Base-by-base conservation (phyloP, 2,329 filamentous ascomycete genomes). In the Leptoxyphium fumago region DNA sequence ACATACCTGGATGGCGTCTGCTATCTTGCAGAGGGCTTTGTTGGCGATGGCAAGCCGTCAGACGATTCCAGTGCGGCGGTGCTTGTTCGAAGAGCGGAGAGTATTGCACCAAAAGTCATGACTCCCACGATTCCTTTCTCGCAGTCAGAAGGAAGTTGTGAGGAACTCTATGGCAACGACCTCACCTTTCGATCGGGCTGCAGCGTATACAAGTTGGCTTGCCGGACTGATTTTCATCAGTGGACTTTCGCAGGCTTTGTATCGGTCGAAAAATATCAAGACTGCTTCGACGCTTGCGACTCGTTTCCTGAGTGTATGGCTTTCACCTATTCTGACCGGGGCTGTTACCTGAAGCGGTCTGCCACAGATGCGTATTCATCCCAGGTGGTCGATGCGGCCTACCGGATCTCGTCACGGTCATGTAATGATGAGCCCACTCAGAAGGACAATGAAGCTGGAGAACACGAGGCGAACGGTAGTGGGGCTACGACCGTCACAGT, bases 1-100 rank as follows among this genome's bases (percentile, higher is more conserved):
- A 39, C 52, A 2, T 55, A 46, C 43, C 26, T 46, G 21, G 34
- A 50, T 15, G 50, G 50, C 10, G 51, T 38, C 11, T 53, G 48
- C 32, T 48, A 53, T 29, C 43, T 48, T 15, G 47, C 48, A 18
- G 26, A 29, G 32, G 15, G 11, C 32, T 13, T 3, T 3, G 32
- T 15, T 15, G 9, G 3, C 3, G 32, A 9, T 4, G 32, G 32
- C 32, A 9, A 36, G 32, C 32, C 32, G 15, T 36, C 32, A 13
- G 9, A 9, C 9, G 9, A 15, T 9, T 13, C 32, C 32, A 15
- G 15, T 36, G 32, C 32, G 15, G 32, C 32, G 11, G 32, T 15
- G 11, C 32, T 36, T 13, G 4, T 36, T 15, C 11, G 32, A 36
- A 36, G 32, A 36, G 11, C 32, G 9, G 9, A 36, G 13, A 3